phyloP scores from a whole-genome alignment of 768 basidiomycete species.

The Mycena metata region DNA sequence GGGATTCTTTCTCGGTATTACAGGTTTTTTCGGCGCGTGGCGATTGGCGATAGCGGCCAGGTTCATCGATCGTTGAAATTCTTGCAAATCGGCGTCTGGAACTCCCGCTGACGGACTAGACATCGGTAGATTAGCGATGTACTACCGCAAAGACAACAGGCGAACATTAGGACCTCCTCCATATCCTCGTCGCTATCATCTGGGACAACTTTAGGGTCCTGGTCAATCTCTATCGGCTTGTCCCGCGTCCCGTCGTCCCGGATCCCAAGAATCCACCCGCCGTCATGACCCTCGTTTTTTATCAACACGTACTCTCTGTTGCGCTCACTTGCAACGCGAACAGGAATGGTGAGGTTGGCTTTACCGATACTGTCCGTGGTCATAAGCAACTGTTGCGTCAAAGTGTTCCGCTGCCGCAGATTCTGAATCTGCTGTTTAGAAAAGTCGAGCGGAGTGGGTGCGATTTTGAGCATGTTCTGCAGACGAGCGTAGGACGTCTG shows the following conservation, averaged over 20 bases:
- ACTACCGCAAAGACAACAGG: conserved; percentile 21
- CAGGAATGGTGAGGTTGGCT: conserved; percentile 90
- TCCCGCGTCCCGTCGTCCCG: conserved; percentile 86
- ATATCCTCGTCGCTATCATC: conserved; percentile 70
- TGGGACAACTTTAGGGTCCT: conserved; percentile 55
- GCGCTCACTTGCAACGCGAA: conserved; percentile 94
- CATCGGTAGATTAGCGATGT: conserved; percentile 7
- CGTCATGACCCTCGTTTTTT: conserved; percentile 88
- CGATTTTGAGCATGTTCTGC: conserved; percentile 87
- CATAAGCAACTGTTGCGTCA: conserved; percentile 93
- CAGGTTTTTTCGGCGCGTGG: conserved; percentile 55
- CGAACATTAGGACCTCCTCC: conserved; percentile 86
- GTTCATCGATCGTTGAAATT: conserved; percentile 72
- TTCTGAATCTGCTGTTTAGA: conserved; percentile 96
- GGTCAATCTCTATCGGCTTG: conserved; percentile 90
- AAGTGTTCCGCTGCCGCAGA: conserved; percentile 86
- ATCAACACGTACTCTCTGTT: conserved; percentile 96
- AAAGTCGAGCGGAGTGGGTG: conserved; percentile 92
- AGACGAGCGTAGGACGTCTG: conserved; percentile 94
- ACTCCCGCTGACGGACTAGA: conserved; percentile 51
- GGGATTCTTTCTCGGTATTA: conserved; percentile 46
- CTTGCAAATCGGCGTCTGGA: conserved; percentile 73
- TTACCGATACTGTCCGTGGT: conserved; percentile 95
- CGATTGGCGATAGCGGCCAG: conserved; percentile 70
- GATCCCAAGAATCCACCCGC: conserved; percentile 96